Percentiles rank a stretch among this genome's conserved stretches.
Evolutionary conservation across 768 basidiomycete genomes (phyloP).

Genomic region (Phaffia australis): DNA sequence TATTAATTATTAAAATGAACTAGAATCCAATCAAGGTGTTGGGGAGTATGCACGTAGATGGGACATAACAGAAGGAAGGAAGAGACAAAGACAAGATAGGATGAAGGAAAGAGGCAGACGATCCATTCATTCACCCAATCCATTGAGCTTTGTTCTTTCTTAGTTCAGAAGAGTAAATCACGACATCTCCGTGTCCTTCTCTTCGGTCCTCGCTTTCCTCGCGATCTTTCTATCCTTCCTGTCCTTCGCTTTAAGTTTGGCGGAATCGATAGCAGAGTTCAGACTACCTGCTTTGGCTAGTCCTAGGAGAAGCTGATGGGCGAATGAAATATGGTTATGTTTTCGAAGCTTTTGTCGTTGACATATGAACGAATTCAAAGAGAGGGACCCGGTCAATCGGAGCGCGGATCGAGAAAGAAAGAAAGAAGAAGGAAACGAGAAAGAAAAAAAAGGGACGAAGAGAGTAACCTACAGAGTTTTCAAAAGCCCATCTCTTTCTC

Average conservation of each 20-base stretch:
- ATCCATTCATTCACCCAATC: no score
- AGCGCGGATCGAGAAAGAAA: background rate
- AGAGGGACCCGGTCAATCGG: background rate
- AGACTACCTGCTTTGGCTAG: slow-evolving; percentile 11
- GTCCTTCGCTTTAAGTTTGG: slow-evolving; percentile 15
- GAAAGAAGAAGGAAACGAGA: background rate
- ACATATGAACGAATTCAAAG: background rate
- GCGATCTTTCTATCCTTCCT: slow-evolving; percentile 1
- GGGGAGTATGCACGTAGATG: no score
- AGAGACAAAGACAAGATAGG: no score
- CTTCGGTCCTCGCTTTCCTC: background rate
- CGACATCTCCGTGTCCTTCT: slow-evolving; percentile 6
- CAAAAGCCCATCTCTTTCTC: slow-evolving; percentile 24
- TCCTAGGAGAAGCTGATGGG: slow-evolving; percentile 4
- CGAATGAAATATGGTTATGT: slow-evolving; percentile 17
- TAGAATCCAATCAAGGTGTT: no score
- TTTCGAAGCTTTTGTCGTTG: slow-evolving; percentile 1
- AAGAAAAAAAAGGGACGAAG: no score
- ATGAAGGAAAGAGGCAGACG: no score
- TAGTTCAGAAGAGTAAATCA: background rate
- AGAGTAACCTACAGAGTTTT: slow-evolving; percentile 16
- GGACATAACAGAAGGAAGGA: no score
- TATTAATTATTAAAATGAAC: no score
- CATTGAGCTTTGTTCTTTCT: no score
- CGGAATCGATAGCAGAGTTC: slow-evolving; percentile 1